Percentiles rank a stretch among this genome's conserved stretches.
phyloP scores from a whole-genome alignment of 2,329 filamentous ascomycete genomes.

The Alternaria gaisen region DNA sequence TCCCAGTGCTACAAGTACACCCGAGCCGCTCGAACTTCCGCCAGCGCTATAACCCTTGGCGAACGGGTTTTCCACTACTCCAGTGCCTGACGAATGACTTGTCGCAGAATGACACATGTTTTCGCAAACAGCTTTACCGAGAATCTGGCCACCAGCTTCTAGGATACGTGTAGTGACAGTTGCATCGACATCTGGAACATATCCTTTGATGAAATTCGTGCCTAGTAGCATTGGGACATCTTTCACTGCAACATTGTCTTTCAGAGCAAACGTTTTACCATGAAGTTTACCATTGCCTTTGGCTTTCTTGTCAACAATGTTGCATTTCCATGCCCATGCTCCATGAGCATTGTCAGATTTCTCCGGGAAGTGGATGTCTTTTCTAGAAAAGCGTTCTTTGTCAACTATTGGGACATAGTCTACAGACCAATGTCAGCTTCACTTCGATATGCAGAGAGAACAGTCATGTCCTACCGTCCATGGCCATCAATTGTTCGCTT shows the following conservation, averaged over 20 bases:
- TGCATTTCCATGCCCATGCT: conserved; percentile 57
- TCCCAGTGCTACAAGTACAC: conserved; percentile 57
- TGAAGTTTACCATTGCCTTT: conserved; percentile 42
- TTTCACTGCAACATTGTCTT: conserved; percentile 47
- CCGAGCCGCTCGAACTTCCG: conserved; percentile 61
- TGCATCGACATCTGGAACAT: conserved; percentile 32
- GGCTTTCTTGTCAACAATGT: conserved; percentile 42
- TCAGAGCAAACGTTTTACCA: conserved; percentile 46
- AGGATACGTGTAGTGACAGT: conserved; percentile 43
- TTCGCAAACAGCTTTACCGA: conserved; percentile 46
- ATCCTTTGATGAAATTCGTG: conserved; percentile 31
- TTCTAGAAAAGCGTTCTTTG: conserved; percentile 47
- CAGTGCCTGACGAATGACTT: conserved; percentile 49
- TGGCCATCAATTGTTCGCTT: conserved; percentile 49
- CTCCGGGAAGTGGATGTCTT: conserved; percentile 39
- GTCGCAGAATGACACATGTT: conserved; percentile 45
- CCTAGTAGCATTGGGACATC: conserved; percentile 45
- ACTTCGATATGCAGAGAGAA: background rate
- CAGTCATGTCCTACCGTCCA: conserved; percentile 43
- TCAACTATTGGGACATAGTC: conserved; percentile 48
- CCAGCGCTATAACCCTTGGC: conserved; percentile 58
- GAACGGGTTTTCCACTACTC: conserved; percentile 59
- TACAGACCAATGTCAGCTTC: background rate
- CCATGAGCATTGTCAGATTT: conserved; percentile 49
- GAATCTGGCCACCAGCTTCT: conserved; percentile 37